phyloP scores from a whole-genome alignment of 106 monocot species.

The Dendrobium officinale region DNA sequence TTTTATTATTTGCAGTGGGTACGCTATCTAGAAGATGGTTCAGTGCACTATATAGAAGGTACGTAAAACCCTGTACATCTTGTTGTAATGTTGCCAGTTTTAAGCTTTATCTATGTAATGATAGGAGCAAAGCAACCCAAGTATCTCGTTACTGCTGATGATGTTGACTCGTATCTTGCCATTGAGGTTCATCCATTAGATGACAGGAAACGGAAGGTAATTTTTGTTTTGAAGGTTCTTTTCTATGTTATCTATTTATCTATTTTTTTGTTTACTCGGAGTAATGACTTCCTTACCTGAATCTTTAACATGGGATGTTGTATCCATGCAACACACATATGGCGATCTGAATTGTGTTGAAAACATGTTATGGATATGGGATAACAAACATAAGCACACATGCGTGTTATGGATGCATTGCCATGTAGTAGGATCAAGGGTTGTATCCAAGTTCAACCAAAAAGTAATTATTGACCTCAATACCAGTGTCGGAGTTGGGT shows the following conservation, averaged over 20 bases:
- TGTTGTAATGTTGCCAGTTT: conserved; percentile 2
- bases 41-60: conserved; percentile 71
- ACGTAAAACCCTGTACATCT: conserved; percentile 1
- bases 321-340: background rate
- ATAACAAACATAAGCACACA: background rate
- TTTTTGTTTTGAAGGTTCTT: background rate
- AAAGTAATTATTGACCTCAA: too few relatives aligned
- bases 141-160: conserved; percentile 77
- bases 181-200: conserved; percentile 84
- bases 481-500: too few relatives aligned
- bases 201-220: conserved; percentile 68
- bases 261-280: background rate
- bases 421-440: background rate
- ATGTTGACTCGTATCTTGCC: conserved; percentile 67
- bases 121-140: conserved; percentile 60
- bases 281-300: background rate
- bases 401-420: background rate
- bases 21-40: conserved; percentile 68
- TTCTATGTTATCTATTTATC: background rate
- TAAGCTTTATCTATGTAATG: conserved; percentile 6
- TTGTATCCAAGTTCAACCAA: background rate
- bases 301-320: background rate
- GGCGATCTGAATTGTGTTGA: background rate
- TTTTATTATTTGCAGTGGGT: conserved; percentile 48
- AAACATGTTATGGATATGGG: background rate